Evolutionary conservation across 208 protist species (phyloP), one percentile per base, ranked within the genome.

Genomic region (Acanthamoeba castellanii): DNA sequence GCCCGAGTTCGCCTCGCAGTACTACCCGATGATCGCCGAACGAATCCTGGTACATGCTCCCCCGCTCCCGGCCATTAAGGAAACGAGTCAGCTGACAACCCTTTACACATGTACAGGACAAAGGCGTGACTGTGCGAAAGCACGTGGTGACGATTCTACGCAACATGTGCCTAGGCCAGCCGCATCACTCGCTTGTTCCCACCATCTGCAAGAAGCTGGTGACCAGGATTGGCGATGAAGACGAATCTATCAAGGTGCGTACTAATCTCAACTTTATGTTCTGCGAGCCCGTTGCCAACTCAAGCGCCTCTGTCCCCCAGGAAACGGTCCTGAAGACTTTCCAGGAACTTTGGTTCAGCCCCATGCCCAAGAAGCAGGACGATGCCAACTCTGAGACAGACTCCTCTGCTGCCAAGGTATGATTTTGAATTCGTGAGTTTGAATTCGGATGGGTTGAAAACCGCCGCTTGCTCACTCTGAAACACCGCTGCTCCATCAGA

Each of bases 121-220:
- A 76, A 34, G 90, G 90, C 32, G 90, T 94, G 9, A 94, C n/a
- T 47, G 90, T 94, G 5, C 61, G 90, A 16, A 94, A 94, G 50
- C 90, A 42, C 34, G 90, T 94, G 50, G 90, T 84, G 14, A 94
- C 93, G 22, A 94, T 94, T 32, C 34, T 94, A 42, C 93, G 90
- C 90, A 30, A 94, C 22, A 84, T 94, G 30, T 94, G 90, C 72
- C 70, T 94, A 8, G 52, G 66, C 8, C 90, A 94, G 47, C 90
- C 90, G 9, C 68, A 84, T 18, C 61, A 94, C 66, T 50, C 42
- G 13, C 18, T 94, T 7, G 68, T 94, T 8, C 61, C 90, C n/a
- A 84, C 90, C n/a, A 94, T 94, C 8, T 94, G 90, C 90, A 47
- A 94, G 70, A 84, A 94, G 72, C 52, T 94, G 11, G 90, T 84